Percentiles rank a stretch among this genome's conserved stretches.
Conservation (phyloP, 2,329 filamentous ascomycete species). For the Lomentospora prolificans region DNA sequence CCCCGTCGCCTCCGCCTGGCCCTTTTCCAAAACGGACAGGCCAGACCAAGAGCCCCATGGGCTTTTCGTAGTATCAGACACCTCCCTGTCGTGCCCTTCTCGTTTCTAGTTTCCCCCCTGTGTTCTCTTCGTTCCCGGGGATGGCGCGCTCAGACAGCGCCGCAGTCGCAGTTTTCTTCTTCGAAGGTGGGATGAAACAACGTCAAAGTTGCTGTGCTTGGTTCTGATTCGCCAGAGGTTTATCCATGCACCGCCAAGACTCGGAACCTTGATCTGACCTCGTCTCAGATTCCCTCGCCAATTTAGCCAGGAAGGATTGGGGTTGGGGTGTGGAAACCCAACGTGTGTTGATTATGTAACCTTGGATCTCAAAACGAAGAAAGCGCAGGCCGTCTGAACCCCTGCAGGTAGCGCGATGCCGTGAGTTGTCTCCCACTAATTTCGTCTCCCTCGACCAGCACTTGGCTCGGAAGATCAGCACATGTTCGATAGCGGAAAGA, state of each 20-base stretch:
- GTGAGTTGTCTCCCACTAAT: too few species aligned
- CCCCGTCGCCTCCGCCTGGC: neutral
- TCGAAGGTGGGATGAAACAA: conserved; percentile 3
- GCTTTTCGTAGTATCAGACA: too few species aligned
- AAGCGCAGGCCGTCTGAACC: too few species aligned
- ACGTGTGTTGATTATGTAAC: too few species aligned
- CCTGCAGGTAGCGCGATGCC: too few species aligned
- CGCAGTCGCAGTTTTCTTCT: neutral
- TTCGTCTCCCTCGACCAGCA: too few species aligned
- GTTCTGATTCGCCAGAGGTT: neutral
- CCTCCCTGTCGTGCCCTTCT: neutral
- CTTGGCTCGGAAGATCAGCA: too few species aligned
- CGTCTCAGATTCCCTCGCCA: conserved; percentile 1
- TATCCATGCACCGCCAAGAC: neutral
- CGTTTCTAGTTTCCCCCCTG: conserved; percentile 1
- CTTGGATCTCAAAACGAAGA: too few species aligned
- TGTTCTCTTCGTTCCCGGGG: neutral
- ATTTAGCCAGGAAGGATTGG: conserved; percentile 2
- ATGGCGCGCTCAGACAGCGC: neutral
- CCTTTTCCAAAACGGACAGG: neutral
- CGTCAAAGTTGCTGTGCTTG: neutral
- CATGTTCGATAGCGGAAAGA: too few species aligned
- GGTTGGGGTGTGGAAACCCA: neutral
- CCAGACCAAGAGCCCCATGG: neutral
- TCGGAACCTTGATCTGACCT: neutral